These are phyloP conservation scores for Alternaria ethzedia DNA, from an alignment of 2,329 filamentous ascomycete species.

Conservation along the genomic window DNA sequence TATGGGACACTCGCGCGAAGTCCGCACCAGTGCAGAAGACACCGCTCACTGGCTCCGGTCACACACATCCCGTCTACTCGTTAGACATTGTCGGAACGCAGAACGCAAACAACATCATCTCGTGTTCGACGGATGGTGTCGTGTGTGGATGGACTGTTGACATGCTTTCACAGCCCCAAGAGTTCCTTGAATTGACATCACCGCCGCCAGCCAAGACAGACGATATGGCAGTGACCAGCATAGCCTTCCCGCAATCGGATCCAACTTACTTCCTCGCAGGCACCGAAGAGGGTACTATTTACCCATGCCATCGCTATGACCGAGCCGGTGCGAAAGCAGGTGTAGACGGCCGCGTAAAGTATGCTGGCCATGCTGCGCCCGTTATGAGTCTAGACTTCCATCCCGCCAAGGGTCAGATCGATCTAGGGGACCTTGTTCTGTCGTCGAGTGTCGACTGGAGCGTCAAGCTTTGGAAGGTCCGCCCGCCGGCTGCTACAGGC, in stretches of 20 bases:
- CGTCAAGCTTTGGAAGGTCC: conserved; percentile 95
- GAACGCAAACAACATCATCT: conserved; percentile 98
- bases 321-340: conserved; percentile 96
- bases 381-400: conserved; percentile 98
- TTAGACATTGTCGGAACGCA: conserved; percentile 96
- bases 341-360: conserved; percentile 86
- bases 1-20: conserved; percentile 95
- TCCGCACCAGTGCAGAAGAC: conserved; percentile 89
- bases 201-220: conserved; percentile 83
- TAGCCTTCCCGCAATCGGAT: conserved; percentile 93
- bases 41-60: conserved; percentile 89
- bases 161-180: conserved; percentile 96
- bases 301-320: conserved; percentile 96
- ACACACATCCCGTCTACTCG: conserved; percentile 95
- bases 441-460: conserved; percentile 96
- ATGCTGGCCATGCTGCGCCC: conserved; percentile 88
- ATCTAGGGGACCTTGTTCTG: conserved; percentile 91
- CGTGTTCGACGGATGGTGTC: conserved; percentile 93
- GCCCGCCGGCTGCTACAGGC: conserved; percentile 74
- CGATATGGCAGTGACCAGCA: conserved; percentile 91
- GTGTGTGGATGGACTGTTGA: conserved; percentile 98
- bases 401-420: conserved; percentile 87
- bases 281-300: conserved; percentile 95
- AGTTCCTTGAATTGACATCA: conserved; percentile 85
- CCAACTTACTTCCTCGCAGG: conserved; percentile 98